These are phyloP conservation scores for Podospora comata DNA, from an alignment of 495 filamentous ascomycete species.

Conservation along the genomic window DNA sequence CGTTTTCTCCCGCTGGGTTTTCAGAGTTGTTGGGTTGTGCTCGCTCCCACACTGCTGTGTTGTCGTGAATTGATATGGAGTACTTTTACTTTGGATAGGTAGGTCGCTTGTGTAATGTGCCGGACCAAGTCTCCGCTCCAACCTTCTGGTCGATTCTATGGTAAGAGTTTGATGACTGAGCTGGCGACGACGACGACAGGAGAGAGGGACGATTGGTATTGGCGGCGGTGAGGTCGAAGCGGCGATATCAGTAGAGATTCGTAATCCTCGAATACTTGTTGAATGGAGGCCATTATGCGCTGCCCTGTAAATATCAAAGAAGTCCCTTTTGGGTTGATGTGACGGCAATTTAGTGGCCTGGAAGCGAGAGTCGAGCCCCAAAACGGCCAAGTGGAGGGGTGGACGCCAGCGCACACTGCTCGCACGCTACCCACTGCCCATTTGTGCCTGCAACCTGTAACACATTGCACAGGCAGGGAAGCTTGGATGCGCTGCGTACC, in stretches of 20 bases:
- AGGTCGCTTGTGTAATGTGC: neutral
- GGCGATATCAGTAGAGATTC: too few species aligned
- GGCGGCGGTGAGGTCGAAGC: neutral
- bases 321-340: constrained; percentile 7
- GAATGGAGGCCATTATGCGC: neutral
- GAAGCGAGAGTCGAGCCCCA: constrained; percentile 19
- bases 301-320: neutral
- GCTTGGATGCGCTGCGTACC: constrained; percentile 9
- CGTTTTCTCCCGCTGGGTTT: constrained; percentile 8
- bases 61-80: neutral
- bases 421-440: constrained; percentile 3
- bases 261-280: too few species aligned
- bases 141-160: constrained; percentile 1
- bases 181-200: too few species aligned
- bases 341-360: neutral
- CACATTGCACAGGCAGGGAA: constrained; percentile 13
- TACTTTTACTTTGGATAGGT: neutral
- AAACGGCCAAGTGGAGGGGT: constrained; percentile 17
- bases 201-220: too few species aligned
- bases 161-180: neutral
- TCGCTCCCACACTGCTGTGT: neutral
- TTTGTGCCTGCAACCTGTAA: constrained; percentile 13
- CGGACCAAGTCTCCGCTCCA: constrained; percentile 13
- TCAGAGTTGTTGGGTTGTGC: constrained; percentile 3
- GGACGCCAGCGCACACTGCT: constrained; percentile 16